Evolutionary conservation across 768 basidiomycete species (phyloP).

Genomic region (Kwoniella sp.): DNA sequence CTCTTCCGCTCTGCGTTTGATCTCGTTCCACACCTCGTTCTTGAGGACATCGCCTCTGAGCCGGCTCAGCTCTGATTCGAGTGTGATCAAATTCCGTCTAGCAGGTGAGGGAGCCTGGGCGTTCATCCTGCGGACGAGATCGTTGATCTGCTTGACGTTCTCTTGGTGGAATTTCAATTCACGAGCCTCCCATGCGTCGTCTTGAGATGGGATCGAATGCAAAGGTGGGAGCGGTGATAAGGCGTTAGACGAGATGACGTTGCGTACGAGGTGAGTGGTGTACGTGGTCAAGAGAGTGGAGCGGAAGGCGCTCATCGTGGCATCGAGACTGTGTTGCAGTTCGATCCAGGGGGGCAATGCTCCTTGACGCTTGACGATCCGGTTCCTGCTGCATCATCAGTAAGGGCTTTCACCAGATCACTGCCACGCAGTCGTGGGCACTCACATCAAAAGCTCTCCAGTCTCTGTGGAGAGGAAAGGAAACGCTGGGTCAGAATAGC

Average conservation of each 20-base stretch:
- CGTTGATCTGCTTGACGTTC: slow-evolving; percentile 72
- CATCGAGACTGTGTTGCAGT: slow-evolving; percentile 74
- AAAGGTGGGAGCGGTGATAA: slow-evolving; percentile 57
- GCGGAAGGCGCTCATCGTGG: slow-evolving; percentile 66
- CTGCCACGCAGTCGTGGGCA: not conserved
- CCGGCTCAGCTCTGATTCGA: slow-evolving; percentile 62
- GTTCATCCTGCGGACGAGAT: slow-evolving; percentile 76
- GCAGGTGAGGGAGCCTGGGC: slow-evolving; percentile 76
- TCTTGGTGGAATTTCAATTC: slow-evolving; percentile 71
- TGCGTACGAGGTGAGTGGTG: slow-evolving; percentile 73
- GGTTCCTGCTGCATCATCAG: slow-evolving; percentile 59
- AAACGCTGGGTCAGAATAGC: not conserved
- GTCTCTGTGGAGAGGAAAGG: slow-evolving; percentile 56
- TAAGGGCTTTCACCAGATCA: not conserved
- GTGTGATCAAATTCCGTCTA: slow-evolving; percentile 66
- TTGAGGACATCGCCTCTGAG: slow-evolving; percentile 35
- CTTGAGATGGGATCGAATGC: slow-evolving; percentile 53
- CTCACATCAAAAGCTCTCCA: slow-evolving; percentile 73
- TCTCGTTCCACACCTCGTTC: slow-evolving; percentile 38
- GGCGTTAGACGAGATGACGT: slow-evolving; percentile 53
- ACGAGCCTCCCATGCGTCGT: slow-evolving; percentile 70
- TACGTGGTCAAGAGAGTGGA: slow-evolving; percentile 68
- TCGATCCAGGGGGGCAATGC: slow-evolving; percentile 86
- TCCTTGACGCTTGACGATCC: slow-evolving; percentile 79
- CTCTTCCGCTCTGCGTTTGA: slow-evolving; percentile 40